phyloP scores from a whole-genome alignment of 331 rosid genomes.

The Quercus phellos region DNA sequence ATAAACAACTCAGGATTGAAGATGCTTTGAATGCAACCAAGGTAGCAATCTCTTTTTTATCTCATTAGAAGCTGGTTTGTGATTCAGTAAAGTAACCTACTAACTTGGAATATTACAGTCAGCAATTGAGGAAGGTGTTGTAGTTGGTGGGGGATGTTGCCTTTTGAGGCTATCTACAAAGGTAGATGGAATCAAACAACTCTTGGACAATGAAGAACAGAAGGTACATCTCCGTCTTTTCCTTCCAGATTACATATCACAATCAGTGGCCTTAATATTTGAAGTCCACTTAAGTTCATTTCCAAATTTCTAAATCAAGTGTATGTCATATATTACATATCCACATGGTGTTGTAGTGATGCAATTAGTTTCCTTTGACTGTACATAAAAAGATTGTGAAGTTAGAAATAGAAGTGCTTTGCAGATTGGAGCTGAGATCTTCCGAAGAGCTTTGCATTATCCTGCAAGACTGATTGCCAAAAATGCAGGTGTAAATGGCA shows the following conservation, averaged over 20 bases:
- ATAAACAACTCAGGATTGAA: constrained; percentile 81
- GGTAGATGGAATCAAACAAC: constrained; percentile 62
- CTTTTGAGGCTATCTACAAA: constrained; percentile 73
- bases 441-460: constrained; percentile 74
- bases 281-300: not conserved
- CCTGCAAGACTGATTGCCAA: constrained; percentile 81
- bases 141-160: constrained; percentile 95
- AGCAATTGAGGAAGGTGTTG: constrained; percentile 97
- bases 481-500: constrained; percentile 94
- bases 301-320: not conserved
- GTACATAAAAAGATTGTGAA: not conserved
- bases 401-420: not conserved
- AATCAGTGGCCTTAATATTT: not conserved
- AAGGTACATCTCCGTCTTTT: constrained; percentile 35
- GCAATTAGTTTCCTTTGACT: not conserved
- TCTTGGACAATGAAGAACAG: constrained; percentile 81
- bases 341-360: not conserved
- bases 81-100: constrained; percentile 6
- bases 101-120: constrained; percentile 50
- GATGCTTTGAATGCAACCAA: constrained; percentile 91
- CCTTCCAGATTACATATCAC: not conserved
- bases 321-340: not conserved
- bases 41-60: constrained; percentile 38
- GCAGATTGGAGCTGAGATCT: constrained; percentile 95
- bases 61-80: constrained; percentile 4